phyloP scores from a whole-genome alignment of 768 basidiomycete species.

The Russula virescens region DNA sequence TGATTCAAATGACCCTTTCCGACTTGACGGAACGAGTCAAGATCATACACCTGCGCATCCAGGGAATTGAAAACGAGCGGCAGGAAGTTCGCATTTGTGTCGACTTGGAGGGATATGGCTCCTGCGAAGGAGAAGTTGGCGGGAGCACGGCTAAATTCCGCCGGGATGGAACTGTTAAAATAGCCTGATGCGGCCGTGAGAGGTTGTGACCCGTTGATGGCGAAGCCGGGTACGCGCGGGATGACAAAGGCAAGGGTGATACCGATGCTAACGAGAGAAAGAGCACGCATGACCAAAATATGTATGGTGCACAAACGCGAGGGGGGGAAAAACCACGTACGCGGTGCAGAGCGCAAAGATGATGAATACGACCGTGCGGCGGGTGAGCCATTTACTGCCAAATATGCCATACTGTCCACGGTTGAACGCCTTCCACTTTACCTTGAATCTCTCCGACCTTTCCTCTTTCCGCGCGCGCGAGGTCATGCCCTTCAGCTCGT shows the following conservation, averaged over 20 bases:
- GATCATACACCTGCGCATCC: slow-evolving; percentile 63
- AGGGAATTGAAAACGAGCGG: slow-evolving; percentile 70
- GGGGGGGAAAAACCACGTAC: slow-evolving; percentile 38
- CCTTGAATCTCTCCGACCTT: slow-evolving; percentile 45
- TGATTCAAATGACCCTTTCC: slow-evolving; percentile 59
- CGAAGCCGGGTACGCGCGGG: slow-evolving; percentile 73
- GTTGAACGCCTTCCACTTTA: slow-evolving; percentile 70
- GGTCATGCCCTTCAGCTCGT: slow-evolving; percentile 73
- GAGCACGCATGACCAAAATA: not conserved
- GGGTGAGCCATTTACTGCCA: slow-evolving; percentile 67
- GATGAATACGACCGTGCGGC: slow-evolving; percentile 62
- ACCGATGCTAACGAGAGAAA: slow-evolving; percentile 42
- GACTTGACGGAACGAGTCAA: slow-evolving; percentile 57
- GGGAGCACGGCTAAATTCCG: slow-evolving; percentile 65
- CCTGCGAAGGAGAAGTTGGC: slow-evolving; percentile 91
- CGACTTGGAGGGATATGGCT: slow-evolving; percentile 63
- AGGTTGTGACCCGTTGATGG: slow-evolving; percentile 53
- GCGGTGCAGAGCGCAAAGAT: slow-evolving; percentile 54
- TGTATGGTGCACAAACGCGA: not conserved
- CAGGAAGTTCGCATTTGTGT: slow-evolving; percentile 69
- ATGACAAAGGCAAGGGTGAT: slow-evolving; percentile 72
- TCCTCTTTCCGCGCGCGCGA: slow-evolving; percentile 62
- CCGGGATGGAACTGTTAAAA: slow-evolving; percentile 52
- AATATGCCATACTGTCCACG: slow-evolving; percentile 76
- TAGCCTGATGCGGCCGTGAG: slow-evolving; percentile 52